These are phyloP conservation scores for Monosporascus sp. DNA, from an alignment of 2,329 filamentous ascomycete species.

Conservation along the genomic window DNA sequence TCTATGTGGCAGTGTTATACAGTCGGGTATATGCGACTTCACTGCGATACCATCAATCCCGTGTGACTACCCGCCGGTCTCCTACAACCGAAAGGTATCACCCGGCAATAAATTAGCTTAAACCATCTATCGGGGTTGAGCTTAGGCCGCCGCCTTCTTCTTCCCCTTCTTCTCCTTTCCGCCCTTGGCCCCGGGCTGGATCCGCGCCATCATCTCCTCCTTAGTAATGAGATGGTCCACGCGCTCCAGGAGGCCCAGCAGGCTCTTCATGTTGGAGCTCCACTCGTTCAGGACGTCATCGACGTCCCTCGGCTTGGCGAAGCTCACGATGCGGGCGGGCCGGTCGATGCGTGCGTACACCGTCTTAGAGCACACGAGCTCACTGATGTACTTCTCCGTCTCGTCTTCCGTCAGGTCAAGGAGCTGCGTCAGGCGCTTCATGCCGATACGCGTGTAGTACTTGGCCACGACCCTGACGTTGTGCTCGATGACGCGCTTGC, in stretches of 20 bases:
- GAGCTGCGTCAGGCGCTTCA: slow-evolving; percentile 82
- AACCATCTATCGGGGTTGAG: no score
- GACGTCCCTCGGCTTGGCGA: slow-evolving; percentile 89
- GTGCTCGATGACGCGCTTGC: slow-evolving; percentile 98
- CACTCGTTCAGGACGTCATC: slow-evolving; percentile 98
- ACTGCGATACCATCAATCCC: not conserved
- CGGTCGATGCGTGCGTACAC: slow-evolving; percentile 97
- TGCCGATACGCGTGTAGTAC: slow-evolving; percentile 97
- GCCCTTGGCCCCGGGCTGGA: slow-evolving; percentile 60
- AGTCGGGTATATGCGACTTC: slow-evolving; percentile 2
- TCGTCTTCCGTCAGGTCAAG: slow-evolving; percentile 91
- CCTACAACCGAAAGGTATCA: no score
- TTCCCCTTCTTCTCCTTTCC: slow-evolving; percentile 33
- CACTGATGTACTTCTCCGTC: slow-evolving; percentile 98
- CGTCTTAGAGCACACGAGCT: slow-evolving; percentile 94
- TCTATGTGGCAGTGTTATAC: not conserved
- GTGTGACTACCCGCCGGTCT: not conserved
- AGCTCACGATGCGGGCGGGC: slow-evolving; percentile 85
- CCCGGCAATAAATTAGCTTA: no score
- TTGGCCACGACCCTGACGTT: slow-evolving; percentile 97
- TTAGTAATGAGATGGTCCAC: slow-evolving; percentile 99
- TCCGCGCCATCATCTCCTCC: slow-evolving; percentile 99
- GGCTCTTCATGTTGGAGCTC: slow-evolving; percentile 96
- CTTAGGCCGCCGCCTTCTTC: slow-evolving; percentile 22
- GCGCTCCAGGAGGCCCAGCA: slow-evolving; percentile 77